Evolutionary conservation across 2,329 filamentous ascomycete species (phyloP).

Genomic region (Trichocomaceae sp.): DNA sequence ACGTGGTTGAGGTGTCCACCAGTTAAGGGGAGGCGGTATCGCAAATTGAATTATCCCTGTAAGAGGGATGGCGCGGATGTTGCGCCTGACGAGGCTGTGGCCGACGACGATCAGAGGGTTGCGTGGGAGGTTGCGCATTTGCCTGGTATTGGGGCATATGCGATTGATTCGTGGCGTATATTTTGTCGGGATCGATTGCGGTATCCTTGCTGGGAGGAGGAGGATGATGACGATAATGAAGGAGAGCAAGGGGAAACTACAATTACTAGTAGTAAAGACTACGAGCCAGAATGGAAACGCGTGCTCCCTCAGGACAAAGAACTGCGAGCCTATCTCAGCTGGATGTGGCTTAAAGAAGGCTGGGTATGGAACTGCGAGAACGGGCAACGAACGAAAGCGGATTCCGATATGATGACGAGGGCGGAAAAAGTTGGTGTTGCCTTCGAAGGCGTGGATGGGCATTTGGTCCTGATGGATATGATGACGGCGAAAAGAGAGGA

Average conservation of each 20-base stretch:
- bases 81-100: constrained; percentile 42
- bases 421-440: constrained; percentile 37
- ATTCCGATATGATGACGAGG: constrained; percentile 32
- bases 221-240: constrained; percentile 25
- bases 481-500: no score
- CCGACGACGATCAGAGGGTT: constrained; percentile 44
- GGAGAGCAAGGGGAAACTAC: constrained; percentile 19
- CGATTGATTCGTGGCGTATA: constrained; percentile 85
- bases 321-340: constrained; percentile 74
- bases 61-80: constrained; percentile 46
- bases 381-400: constrained; percentile 45
- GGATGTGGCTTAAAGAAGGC: constrained; percentile 87
- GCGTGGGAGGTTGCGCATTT: constrained; percentile 83
- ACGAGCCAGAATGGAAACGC: constrained; percentile 86
- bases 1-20: constrained; percentile 63
- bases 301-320: constrained; percentile 81
- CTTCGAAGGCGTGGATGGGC: constrained; percentile 33
- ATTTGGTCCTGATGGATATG: constrained; percentile 30
- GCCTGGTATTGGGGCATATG: constrained; percentile 69
- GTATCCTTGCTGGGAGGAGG: constrained; percentile 30
- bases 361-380: constrained; percentile 72
- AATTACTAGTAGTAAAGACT: constrained; percentile 32
- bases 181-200: constrained; percentile 79
- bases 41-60: constrained; percentile 50
- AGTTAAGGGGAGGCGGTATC: constrained; percentile 49